Conservation (phyloP, 202 grass and related monocot genomes). For the Zizania palustris region DNA sequence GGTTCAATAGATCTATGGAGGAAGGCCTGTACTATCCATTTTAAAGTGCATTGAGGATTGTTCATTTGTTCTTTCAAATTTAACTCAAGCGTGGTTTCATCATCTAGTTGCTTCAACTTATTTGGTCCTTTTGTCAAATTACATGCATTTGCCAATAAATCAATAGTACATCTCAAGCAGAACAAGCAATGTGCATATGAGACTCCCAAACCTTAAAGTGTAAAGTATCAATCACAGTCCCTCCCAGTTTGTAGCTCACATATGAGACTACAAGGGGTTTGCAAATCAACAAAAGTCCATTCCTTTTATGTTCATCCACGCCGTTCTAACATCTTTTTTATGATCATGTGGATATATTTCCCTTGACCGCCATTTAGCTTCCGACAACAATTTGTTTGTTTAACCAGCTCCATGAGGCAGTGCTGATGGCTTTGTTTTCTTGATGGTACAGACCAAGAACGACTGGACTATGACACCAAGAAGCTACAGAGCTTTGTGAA, state of each 20-base stretch:
- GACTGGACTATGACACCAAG: slow-evolving; percentile 73
- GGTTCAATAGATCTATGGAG: slow-evolving; percentile 1
- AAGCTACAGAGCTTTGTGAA: slow-evolving; percentile 88
- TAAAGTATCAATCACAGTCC: neutral
- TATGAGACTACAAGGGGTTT: neutral
- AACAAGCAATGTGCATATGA: neutral
- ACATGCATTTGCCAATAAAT: neutral
- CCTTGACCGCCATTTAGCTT: neutral
- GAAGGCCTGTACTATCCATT: neutral
- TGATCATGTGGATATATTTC: neutral
- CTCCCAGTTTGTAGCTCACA: neutral
- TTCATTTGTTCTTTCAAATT: slow-evolving; percentile 2
- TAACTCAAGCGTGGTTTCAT: neutral
- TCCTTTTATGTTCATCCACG: neutral
- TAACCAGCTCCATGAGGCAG: neutral
- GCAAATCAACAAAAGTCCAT: neutral
- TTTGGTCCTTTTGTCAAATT: neutral
- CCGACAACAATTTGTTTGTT: neutral
- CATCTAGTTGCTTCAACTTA: neutral
- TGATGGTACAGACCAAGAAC: slow-evolving; percentile 65
- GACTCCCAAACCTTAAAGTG: neutral
- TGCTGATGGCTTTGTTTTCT: neutral
- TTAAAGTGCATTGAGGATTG: neutral
- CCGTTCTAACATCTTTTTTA: neutral
- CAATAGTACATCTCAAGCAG: neutral